phyloP scores from a whole-genome alignment of 345 rosid species.

The Ceriops decandra region DNA sequence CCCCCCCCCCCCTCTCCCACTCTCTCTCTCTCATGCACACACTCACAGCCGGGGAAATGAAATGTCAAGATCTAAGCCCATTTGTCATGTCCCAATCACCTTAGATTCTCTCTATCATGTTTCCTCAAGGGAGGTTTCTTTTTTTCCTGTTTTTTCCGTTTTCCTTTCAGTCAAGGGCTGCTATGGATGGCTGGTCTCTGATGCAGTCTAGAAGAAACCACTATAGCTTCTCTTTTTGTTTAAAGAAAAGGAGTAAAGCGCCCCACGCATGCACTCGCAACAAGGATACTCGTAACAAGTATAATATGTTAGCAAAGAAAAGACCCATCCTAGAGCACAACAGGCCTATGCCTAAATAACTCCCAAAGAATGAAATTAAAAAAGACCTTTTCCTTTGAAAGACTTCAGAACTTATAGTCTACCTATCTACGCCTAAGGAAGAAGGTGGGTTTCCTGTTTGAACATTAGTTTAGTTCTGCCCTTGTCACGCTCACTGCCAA shows the following conservation, averaged over 20 bases:
- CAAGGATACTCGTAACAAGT: not conserved
- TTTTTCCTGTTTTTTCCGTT: not conserved
- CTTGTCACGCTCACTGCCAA: not conserved
- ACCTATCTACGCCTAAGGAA: not conserved
- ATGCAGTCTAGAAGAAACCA: not conserved
- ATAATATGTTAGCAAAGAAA: not conserved
- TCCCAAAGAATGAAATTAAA: not conserved
- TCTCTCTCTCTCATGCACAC: no score
- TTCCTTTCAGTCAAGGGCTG: slow-evolving; percentile 1
- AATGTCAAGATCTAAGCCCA: slow-evolving; percentile 38
- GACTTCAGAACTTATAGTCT: not conserved
- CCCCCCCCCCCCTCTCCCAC: no score
- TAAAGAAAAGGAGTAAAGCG: not conserved
- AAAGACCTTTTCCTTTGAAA: not conserved
- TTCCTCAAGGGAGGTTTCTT: slow-evolving; percentile 35
- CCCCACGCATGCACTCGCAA: not conserved
- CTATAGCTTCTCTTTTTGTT: slow-evolving; percentile 18
- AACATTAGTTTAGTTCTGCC: not conserved
- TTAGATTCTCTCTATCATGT: slow-evolving; percentile 32
- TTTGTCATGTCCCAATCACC: slow-evolving; percentile 42
- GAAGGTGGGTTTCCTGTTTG: not conserved
- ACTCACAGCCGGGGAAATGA: slow-evolving; percentile 16
- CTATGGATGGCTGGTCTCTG: no score
- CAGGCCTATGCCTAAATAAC: not conserved
- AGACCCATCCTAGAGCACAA: not conserved